phyloP scores from a whole-genome alignment of 371 early-diverging fungal species.

The Mycotypha africana region DNA sequence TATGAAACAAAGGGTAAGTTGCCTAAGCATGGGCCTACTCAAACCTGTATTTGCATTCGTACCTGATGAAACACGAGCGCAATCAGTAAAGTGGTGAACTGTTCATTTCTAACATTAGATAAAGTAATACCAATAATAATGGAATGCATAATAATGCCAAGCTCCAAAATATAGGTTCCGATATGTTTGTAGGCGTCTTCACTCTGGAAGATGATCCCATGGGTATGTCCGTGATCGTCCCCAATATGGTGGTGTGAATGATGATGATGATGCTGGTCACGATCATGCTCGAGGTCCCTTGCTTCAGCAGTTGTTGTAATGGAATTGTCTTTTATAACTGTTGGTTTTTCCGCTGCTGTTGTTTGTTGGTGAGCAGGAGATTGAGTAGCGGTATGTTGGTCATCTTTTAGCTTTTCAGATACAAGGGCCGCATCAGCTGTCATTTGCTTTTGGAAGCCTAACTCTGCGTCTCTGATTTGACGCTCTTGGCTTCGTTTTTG shows the following conservation, averaged over 20 bases:
- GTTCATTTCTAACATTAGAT: conserved; percentile 58
- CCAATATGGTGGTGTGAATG: conserved; percentile 1
- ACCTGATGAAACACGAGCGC: conserved; percentile 89
- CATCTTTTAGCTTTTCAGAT: too few species aligned
- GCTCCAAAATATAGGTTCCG: conserved; percentile 66
- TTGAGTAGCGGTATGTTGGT: too few species aligned
- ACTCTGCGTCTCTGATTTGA: conserved; percentile 1
- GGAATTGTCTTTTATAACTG: too few species aligned
- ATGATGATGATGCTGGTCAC: neutral
- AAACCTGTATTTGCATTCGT: too few species aligned
- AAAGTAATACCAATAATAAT: conserved; percentile 83
- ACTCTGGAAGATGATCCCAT: conserved; percentile 36
- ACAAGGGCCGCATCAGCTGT: too few species aligned
- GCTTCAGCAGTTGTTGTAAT: conserved; percentile 1
- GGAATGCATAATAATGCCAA: conserved; percentile 83
- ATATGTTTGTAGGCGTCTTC: conserved; percentile 26
- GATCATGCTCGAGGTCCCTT: neutral
- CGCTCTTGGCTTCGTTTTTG: conserved; percentile 3
- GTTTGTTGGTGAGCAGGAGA: too few species aligned
- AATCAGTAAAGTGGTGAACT: conserved; percentile 65
- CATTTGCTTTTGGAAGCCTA: too few species aligned
- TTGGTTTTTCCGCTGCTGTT: neutral
- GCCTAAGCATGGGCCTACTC: too few species aligned
- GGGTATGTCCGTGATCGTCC: conserved; percentile 17
- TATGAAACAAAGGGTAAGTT: too few species aligned